phyloP scores from a whole-genome alignment of 2,329 filamentous ascomycete species.

The Peltaster fructicola region DNA sequence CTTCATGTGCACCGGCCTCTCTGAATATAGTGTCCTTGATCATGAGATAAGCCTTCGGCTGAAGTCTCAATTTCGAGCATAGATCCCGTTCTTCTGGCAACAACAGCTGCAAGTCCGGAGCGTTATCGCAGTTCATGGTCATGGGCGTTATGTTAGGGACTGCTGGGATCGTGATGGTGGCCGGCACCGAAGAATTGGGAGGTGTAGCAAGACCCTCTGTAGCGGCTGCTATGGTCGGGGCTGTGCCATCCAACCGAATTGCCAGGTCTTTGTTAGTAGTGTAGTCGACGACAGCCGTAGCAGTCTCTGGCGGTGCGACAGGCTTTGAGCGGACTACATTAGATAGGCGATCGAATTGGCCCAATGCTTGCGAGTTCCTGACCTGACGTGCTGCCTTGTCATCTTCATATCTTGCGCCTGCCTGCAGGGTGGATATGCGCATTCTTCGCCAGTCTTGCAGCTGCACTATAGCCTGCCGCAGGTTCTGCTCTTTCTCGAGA shows the following conservation, averaged over 20 bases:
- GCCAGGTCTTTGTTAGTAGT: constrained; percentile 16
- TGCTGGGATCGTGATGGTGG: constrained; percentile 11
- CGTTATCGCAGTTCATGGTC: constrained; percentile 54
- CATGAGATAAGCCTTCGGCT: constrained; percentile 86
- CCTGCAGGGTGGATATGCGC: constrained; percentile 67
- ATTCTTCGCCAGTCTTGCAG: constrained; percentile 85
- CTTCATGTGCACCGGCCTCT: constrained; percentile 78
- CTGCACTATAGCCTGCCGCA: constrained; percentile 75
- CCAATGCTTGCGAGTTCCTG: constrained; percentile 20
- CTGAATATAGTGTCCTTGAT: constrained; percentile 88
- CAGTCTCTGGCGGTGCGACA: constrained; percentile 11
- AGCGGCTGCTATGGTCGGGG: constrained; percentile 14
- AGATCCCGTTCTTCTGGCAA: constrained; percentile 71
- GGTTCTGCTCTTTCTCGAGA: constrained; percentile 74
- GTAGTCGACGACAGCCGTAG: constrained; percentile 15
- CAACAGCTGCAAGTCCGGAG: constrained; percentile 70
- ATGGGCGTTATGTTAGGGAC: constrained; percentile 41
- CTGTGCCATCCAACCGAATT: constrained; percentile 11
- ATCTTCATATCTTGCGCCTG: constrained; percentile 79
- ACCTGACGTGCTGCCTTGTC: constrained; percentile 68
- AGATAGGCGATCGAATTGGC: constrained; percentile 15
- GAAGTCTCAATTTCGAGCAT: constrained; percentile 66
- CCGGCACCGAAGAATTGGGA: constrained; percentile 6
- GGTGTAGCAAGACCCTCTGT: constrained; percentile 4
- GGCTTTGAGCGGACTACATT: constrained; percentile 11